A percentile compares a stretch with the other conserved stretches of the same genome.
Evolutionary conservation across 306 rosid genomes (phyloP).

Genomic region (Prosopis cineraria): DNA sequence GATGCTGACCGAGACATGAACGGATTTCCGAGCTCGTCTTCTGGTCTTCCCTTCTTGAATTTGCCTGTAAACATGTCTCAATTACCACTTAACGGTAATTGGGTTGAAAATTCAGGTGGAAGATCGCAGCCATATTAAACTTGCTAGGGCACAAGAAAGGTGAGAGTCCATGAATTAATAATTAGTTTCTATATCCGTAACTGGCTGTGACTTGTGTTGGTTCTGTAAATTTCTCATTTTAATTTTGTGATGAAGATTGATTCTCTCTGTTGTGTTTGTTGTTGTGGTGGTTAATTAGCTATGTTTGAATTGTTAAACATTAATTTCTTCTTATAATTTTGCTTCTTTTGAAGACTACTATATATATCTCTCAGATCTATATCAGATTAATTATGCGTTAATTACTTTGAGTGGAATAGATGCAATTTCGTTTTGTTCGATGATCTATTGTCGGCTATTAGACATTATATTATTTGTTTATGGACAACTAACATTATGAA

Average conservation of each 20-base stretch:
- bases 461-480: neutral
- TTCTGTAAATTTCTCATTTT: conserved; percentile 11
- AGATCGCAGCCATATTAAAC: conserved; percentile 54
- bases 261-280: neutral
- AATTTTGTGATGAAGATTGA: neutral
- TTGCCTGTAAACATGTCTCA: conserved; percentile 80
- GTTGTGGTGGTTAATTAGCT: neutral
- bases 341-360: neutral
- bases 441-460: neutral
- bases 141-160: conserved; percentile 42
- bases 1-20: conserved; percentile 27
- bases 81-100: conserved; percentile 61
- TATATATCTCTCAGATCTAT: neutral
- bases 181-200: conserved; percentile 2
- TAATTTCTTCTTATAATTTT: neutral
- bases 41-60: conserved; percentile 81
- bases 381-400: neutral
- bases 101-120: conserved; percentile 76
- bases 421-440: neutral
- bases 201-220: conserved; percentile 25
- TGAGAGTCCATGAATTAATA: conserved; percentile 39
- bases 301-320: neutral
- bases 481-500: neutral
- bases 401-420: neutral
- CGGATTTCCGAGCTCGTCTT: conserved; percentile 71